These are phyloP conservation scores for Cutaneotrichosporon dermatis DNA, from an alignment of 1,284 basidiomycete species.

Conservation along the genomic window DNA sequence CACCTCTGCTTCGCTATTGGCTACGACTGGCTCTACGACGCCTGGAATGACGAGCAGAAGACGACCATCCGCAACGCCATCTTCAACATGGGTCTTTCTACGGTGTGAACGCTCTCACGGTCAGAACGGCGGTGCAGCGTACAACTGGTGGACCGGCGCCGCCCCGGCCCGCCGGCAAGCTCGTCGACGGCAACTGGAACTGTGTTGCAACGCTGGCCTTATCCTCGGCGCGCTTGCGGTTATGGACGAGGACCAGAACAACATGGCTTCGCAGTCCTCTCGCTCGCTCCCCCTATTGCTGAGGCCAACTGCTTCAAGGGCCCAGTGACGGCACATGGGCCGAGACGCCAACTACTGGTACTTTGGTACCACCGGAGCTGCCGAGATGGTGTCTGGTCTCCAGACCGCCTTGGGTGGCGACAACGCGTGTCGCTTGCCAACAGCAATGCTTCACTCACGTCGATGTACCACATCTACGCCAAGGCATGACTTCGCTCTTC, in stretches of 20 bases:
- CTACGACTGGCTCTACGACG: conserved; percentile 90
- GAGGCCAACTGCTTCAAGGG: conserved; percentile 68
- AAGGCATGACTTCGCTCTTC: conserved; percentile 81
- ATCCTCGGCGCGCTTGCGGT: conserved; percentile 88
- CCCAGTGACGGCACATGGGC: conserved; percentile 83
- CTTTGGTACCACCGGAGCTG: conserved; percentile 86
- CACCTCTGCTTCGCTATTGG: conserved; percentile 81
- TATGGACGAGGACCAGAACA: conserved; percentile 66
- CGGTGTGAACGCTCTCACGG: conserved; percentile 57
- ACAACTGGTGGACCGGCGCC: conserved; percentile 52
- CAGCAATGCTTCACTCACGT: conserved; percentile 71
- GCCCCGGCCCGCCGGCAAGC: conserved; percentile 10
- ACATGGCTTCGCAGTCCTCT: conserved; percentile 5
- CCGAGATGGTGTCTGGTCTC: conserved; percentile 81
- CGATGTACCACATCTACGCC: conserved; percentile 87
- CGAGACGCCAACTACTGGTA: conserved; percentile 98
- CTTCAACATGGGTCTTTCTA: conserved; percentile 70
- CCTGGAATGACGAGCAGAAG: conserved; percentile 72
- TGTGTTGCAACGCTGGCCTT: conserved; percentile 91
- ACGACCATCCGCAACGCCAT: conserved; percentile 67
- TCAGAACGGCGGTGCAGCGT: conserved; percentile 32
- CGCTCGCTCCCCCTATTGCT: not conserved
- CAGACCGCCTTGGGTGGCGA: conserved; percentile 79
- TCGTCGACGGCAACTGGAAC: conserved; percentile 82
- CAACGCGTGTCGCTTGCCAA: conserved; percentile 59